Evolutionary conservation across 352 stramenopile species (phyloP).

Genomic region (Globisporangium emineosum): DNA sequence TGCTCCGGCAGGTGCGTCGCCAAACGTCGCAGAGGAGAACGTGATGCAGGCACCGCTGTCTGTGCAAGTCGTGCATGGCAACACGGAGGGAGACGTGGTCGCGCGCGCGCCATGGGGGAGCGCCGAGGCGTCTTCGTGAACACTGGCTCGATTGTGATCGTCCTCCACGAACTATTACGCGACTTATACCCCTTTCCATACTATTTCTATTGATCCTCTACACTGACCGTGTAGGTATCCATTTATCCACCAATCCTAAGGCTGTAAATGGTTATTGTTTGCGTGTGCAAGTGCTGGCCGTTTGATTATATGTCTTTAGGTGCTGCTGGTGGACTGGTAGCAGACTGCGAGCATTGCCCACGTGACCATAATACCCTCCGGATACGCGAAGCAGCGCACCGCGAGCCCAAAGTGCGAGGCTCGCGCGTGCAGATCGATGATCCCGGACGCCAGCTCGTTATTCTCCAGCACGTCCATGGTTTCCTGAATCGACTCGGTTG

Average conservation of each 20-base stretch:
- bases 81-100: constrained; percentile 34
- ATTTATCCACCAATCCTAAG: background rate
- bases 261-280: background rate
- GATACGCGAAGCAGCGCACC: constrained; percentile 76
- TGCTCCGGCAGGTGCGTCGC: constrained; percentile 2
- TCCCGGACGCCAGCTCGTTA: constrained; percentile 47
- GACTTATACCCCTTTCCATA: background rate
- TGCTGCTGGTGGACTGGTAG: constrained; percentile 33
- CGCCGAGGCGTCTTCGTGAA: constrained; percentile 19
- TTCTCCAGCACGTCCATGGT: constrained; percentile 40
- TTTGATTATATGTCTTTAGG: background rate
- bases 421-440: constrained; percentile 63
- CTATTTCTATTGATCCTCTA: background rate
- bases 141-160: background rate
- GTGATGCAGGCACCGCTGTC: constrained; percentile 13
- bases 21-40: background rate
- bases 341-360: constrained; percentile 87
- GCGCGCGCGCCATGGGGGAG: constrained; percentile 43
- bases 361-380: constrained; percentile 53
- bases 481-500: constrained; percentile 24
- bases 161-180: background rate
- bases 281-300: background rate
- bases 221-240: constrained; percentile 7
- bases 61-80: constrained; percentile 22
- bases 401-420: constrained; percentile 66